Percentiles rank a stretch among this genome's conserved stretches.
These are phyloP conservation scores for Podochytrium sp. DNA, from an alignment of 192 early-diverging fungal species.

Conservation along the genomic window DNA sequence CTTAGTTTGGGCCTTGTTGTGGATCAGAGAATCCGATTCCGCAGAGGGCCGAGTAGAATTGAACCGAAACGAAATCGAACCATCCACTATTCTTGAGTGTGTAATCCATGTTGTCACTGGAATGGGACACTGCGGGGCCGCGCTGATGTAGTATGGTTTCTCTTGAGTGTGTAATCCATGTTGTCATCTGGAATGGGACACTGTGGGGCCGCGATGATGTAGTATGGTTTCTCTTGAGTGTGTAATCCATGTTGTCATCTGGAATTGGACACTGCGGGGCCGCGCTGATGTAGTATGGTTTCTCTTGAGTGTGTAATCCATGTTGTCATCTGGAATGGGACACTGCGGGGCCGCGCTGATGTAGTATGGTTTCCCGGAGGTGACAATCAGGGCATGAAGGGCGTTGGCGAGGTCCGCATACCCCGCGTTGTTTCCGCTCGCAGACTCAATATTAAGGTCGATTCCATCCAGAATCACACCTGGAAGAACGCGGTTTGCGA, in stretches of 20 bases:
- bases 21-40: neutral
- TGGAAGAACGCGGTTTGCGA: conserved; percentile 56
- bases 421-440: conserved; percentile 41
- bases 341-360: conserved; percentile 68
- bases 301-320: conserved; percentile 59
- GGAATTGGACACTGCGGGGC: too few relatives aligned
- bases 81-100: conserved; percentile 58
- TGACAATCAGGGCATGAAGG: conserved; percentile 49
- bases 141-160: too few relatives aligned
- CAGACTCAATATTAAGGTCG: conserved; percentile 61
- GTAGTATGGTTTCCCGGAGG: conserved; percentile 54
- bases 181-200: conserved; percentile 72
- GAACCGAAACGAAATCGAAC: conserved; percentile 69
- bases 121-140: too few relatives aligned
- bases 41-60: conserved; percentile 53
- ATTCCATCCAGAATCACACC: conserved; percentile 65
- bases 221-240: too few relatives aligned
- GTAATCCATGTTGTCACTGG: too few relatives aligned
- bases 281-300: too few relatives aligned
- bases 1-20: neutral
- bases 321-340: conserved; percentile 60
- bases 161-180: too few relatives aligned
- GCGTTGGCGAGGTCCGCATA: conserved; percentile 55
- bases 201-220: conserved; percentile 76
- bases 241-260: too few relatives aligned